Conservation (phyloP, 2,329 filamentous ascomycete species). For the Coniochaeta sp. region DNA sequence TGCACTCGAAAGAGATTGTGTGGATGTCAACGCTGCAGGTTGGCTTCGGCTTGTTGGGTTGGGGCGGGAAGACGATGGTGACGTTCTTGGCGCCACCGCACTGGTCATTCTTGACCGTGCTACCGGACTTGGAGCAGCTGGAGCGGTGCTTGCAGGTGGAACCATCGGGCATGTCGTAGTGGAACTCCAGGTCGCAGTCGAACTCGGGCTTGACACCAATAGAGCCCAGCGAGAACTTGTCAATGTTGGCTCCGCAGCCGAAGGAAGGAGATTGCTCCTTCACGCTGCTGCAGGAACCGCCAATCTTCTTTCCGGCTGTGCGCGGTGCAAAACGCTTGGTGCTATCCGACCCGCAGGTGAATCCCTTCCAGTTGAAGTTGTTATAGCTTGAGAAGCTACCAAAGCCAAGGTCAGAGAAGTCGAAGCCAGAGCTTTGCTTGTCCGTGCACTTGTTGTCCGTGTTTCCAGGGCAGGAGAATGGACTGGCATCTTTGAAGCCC, state of each 20-base stretch:
- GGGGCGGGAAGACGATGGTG: constrained; percentile 58
- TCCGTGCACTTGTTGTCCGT: constrained; percentile 69
- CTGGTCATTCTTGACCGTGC: constrained; percentile 72
- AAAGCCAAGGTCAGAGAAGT: constrained; percentile 57
- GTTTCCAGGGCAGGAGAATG: constrained; percentile 64
- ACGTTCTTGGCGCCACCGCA: constrained; percentile 87
- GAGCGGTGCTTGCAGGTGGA: constrained; percentile 72
- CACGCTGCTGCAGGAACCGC: constrained; percentile 41
- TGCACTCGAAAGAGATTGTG: constrained; percentile 70
- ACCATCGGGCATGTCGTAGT: constrained; percentile 81
- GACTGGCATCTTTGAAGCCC: constrained; percentile 23
- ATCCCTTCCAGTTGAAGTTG: constrained; percentile 69
- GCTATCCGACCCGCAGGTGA: constrained; percentile 54
- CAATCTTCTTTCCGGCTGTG: constrained; percentile 52
- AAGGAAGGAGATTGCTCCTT: constrained; percentile 50
- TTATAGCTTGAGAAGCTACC: constrained; percentile 61
- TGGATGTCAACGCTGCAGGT: constrained; percentile 68
- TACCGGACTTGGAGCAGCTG: constrained; percentile 60
- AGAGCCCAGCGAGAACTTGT: constrained; percentile 67
- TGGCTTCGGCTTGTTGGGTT: constrained; percentile 47
- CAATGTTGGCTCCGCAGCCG: constrained; percentile 28
- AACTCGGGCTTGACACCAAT: constrained; percentile 69
- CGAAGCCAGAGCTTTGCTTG: constrained; percentile 63
- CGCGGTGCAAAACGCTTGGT: constrained; percentile 49
- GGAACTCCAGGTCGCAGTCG: constrained; percentile 74